Conservation (phyloP, 495 filamentous ascomycete species). For the Acidiella bohemica region DNA sequence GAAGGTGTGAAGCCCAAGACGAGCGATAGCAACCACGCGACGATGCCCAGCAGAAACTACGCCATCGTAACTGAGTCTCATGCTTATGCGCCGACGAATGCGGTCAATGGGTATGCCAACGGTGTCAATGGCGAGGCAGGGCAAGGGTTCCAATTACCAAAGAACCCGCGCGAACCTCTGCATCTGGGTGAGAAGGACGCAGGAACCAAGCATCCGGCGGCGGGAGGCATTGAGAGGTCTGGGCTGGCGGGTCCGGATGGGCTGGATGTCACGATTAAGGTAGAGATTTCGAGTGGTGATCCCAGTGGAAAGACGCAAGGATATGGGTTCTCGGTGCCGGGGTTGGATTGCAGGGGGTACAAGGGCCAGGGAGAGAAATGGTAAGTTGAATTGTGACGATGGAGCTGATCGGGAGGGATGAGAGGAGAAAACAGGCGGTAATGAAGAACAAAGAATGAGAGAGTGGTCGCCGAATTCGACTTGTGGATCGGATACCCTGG, state of each 20-base stretch:
- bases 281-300: conserved; percentile 28
- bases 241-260: conserved; percentile 27
- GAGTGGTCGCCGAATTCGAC: too few relatives aligned
- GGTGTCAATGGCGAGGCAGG: neutral
- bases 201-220: conserved; percentile 28
- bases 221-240: conserved; percentile 21
- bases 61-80: conserved; percentile 61
- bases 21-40: conserved; percentile 57
- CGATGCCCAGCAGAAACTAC: conserved; percentile 86
- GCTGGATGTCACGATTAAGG: conserved; percentile 28
- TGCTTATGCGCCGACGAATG: conserved; percentile 6
- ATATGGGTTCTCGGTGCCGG: conserved; percentile 31
- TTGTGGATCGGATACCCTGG: too few relatives aligned
- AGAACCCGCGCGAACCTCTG: conserved; percentile 25
- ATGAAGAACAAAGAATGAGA: too few relatives aligned
- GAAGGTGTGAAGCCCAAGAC: conserved; percentile 39
- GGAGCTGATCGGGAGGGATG: neutral
- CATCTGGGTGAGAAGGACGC: conserved; percentile 28
- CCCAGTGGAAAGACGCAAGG: conserved; percentile 26
- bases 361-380: conserved; percentile 15
- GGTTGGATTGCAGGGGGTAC: conserved; percentile 20
- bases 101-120: conserved; percentile 8
- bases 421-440: too few relatives aligned
- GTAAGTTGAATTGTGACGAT: conserved; percentile 8
- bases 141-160: neutral